Evolutionary conservation across 257 asterid species (phyloP), one percentile per base, ranked within the genome.

Genomic region (Marsdenia floribunda): DNA sequence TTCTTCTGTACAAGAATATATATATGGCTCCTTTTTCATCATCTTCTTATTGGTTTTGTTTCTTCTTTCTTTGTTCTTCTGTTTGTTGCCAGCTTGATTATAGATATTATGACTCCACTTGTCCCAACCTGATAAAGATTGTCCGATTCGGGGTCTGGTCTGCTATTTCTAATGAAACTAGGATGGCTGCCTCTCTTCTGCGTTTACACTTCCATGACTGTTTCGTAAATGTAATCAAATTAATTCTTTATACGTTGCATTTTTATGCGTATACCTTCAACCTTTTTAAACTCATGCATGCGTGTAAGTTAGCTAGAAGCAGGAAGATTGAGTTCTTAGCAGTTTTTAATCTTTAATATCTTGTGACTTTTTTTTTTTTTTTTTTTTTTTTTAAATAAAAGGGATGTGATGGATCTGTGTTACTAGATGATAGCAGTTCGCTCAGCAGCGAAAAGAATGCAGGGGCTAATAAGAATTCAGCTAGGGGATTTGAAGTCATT

Each of bases 161-260:
- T 40, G 96, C 97, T 76, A 82, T 91, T 55, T 71, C 80, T n/a
- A 91, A 87, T 60, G 97, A 91, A 65, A 85, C 96, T 10, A 88
- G 97, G 82, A 80, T 89, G 75, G 96, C 97, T 22, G 97, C 95
- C 71, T 90, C 97, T 79, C 80, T 90, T 74, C 83, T 90, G 44
- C 94, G 96, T 69, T 74, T 90, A 11, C 92, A 88, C 78, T 90
- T 90, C 84, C 96, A 90, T 47, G 97, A 90, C 85, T 90, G 95
- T 71, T 87, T 91, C 75, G 90, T 89, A 61, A 73, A 85, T 61
- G 96, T 91, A 87, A 63, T 22, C 26, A 29, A 15, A 35, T 35
- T 53, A 46, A 19, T 9, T 33, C 47, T 35, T 1, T 16, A 18
- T 8, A 59, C 33, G 33, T 29, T 46, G 24, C 68, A 55, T 21